A percentile compares a stretch with the other conserved stretches of the same genome.
Evolutionary conservation across 2,329 filamentous ascomycete genomes (phyloP).

Genomic region (Triangularia verruculosa): DNA sequence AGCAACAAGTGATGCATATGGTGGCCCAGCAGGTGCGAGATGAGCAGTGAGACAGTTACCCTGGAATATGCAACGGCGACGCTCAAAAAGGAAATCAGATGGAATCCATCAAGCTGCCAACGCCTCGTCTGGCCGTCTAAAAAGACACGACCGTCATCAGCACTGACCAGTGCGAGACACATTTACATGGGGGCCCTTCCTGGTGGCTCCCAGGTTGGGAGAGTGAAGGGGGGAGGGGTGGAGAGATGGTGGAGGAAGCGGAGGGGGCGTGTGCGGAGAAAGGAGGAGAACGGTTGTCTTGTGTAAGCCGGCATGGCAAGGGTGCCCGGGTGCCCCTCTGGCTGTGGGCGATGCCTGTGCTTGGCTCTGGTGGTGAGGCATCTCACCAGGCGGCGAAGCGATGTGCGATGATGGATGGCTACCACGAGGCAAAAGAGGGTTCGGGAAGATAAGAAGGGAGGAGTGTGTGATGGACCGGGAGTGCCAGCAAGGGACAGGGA

Average conservation of each 20-base stretch:
- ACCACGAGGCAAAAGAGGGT: constrained; percentile 32
- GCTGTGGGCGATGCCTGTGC: constrained; percentile 8
- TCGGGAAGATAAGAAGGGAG: constrained; percentile 31
- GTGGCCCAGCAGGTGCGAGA: constrained; percentile 18
- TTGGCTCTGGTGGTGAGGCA: constrained; percentile 15
- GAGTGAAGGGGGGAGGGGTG: not conserved
- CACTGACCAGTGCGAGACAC: not conserved
- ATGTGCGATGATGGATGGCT: constrained; percentile 25
- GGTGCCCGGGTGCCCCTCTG: constrained; percentile 7
- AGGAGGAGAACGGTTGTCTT: constrained; percentile 3
- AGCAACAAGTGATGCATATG: constrained; percentile 17
- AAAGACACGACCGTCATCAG: not conserved
- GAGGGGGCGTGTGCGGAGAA: constrained; percentile 1
- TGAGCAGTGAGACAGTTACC: constrained; percentile 15
- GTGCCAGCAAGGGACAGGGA: constrained; percentile 26
- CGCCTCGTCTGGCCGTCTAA: not conserved
- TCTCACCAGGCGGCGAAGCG: constrained; percentile 17
- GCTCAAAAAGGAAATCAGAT: not conserved
- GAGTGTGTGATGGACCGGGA: constrained; percentile 26
- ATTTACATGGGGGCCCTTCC: constrained; percentile 10
- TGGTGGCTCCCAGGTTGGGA: constrained; percentile 14
- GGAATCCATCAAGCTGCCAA: not conserved
- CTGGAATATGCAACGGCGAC: not conserved
- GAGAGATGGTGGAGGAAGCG: not conserved
- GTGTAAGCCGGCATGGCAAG: constrained; percentile 20